A percentile compares a stretch with the other conserved stretches of the same genome.
Conservation (phyloP, 2,329 filamentous ascomycete species). For the Alternaria brassicicola region DNA sequence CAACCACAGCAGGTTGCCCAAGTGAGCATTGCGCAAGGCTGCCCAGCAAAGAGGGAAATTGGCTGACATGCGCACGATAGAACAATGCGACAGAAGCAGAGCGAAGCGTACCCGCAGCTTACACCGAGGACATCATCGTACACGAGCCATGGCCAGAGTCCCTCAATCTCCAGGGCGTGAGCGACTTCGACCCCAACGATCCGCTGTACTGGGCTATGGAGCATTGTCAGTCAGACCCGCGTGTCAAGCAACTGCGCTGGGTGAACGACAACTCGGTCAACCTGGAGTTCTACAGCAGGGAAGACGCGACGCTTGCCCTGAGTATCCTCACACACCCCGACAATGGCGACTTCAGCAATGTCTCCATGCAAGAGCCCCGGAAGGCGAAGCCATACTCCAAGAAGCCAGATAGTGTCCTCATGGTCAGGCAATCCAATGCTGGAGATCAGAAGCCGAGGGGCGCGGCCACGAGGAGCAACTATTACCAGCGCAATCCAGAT, state of each 20-base stretch:
- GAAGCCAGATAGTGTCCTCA: slow-evolving; percentile 71
- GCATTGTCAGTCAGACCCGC: slow-evolving; percentile 66
- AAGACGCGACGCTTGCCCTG: slow-evolving; percentile 62
- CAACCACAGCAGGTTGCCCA: slow-evolving; percentile 31
- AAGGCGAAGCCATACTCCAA: slow-evolving; percentile 70
- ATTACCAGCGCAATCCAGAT: slow-evolving; percentile 93
- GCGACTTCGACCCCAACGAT: slow-evolving; percentile 79
- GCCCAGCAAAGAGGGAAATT: slow-evolving; percentile 2
- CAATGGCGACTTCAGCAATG: slow-evolving; percentile 45
- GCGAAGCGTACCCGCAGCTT: slow-evolving; percentile 39
- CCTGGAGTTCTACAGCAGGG: slow-evolving; percentile 70
- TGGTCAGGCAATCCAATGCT: slow-evolving; percentile 74
- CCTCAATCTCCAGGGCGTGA: slow-evolving; percentile 82
- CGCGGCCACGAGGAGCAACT: slow-evolving; percentile 81
- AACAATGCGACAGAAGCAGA: slow-evolving; percentile 8
- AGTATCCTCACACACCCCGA: slow-evolving; percentile 60
- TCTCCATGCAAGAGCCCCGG: slow-evolving; percentile 65
- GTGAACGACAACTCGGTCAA: slow-evolving; percentile 93
- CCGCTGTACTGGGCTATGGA: slow-evolving; percentile 76
- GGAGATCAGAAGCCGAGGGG: slow-evolving; percentile 80
- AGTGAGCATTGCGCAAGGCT: slow-evolving; percentile 15
- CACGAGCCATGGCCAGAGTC: slow-evolving; percentile 61
- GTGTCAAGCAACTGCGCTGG: slow-evolving; percentile 74
- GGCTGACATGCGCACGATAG: slow-evolving; percentile 10
- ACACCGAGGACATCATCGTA: slow-evolving; percentile 40